Conservation (phyloP, 2,329 filamentous ascomycete genomes). For the Cephalotrichum gorgonifer region DNA sequence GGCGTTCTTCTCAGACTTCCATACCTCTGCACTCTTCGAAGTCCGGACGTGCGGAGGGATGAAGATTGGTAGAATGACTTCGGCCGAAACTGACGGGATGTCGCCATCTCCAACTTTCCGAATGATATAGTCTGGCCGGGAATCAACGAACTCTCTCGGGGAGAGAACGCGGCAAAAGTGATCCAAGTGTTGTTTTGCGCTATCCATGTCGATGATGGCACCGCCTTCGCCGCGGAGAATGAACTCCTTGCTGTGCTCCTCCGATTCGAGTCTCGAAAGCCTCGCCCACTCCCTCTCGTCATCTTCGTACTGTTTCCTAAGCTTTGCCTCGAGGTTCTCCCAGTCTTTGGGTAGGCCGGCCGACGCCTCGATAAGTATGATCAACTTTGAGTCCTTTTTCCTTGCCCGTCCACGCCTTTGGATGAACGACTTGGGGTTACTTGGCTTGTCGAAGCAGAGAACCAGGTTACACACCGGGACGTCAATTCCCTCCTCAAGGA, state of each 20-base stretch:
- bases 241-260: slow-evolving; percentile 10
- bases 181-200: slow-evolving; percentile 64
- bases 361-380: slow-evolving; percentile 29
- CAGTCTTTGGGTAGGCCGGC: slow-evolving; percentile 35
- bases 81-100: slow-evolving; percentile 33
- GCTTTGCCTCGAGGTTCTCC: slow-evolving; percentile 47
- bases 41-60: slow-evolving; percentile 52
- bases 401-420: slow-evolving; percentile 45
- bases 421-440: slow-evolving; percentile 45
- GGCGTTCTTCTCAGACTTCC: slow-evolving; percentile 62
- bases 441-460: slow-evolving; percentile 42
- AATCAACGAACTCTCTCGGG: slow-evolving; percentile 48
- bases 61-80: slow-evolving; percentile 60
- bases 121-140: slow-evolving; percentile 57
- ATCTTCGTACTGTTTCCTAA: slow-evolving; percentile 43
- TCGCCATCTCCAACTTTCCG: slow-evolving; percentile 18
- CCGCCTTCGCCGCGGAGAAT: slow-evolving; percentile 23
- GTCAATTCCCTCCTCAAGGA: slow-evolving; percentile 60
- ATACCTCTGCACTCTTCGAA: slow-evolving; percentile 40
- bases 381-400: slow-evolving; percentile 37
- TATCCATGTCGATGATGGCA: slow-evolving; percentile 61
- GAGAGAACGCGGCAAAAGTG: slow-evolving; percentile 67
- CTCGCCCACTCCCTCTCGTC: slow-evolving; percentile 42
- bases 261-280: slow-evolving; percentile 30
- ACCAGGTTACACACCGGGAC: slow-evolving; percentile 54